These are phyloP conservation scores for Cnidoscolus chayamansa DNA, from an alignment of 441 rosid species.

Conservation along the genomic window DNA sequence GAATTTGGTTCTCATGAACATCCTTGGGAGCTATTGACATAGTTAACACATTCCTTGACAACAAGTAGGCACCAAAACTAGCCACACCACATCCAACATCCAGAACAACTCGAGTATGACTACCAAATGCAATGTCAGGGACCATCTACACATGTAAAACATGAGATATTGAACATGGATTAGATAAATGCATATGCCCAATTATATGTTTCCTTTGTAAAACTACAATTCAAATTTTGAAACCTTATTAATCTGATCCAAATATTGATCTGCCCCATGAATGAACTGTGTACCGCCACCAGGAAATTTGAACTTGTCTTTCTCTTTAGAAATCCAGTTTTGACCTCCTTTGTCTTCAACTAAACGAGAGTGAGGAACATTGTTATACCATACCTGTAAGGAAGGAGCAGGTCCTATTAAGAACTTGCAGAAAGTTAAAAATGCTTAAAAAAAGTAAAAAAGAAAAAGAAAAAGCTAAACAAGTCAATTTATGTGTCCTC, in stretches of 20 bases:
- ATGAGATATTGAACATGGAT: conserved; percentile 27
- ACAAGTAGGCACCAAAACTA: conserved; percentile 95
- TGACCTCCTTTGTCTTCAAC: conserved; percentile 98
- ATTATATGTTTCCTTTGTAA: neutral
- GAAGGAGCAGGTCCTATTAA: conserved; percentile 17
- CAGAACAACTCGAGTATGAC: conserved; percentile 61
- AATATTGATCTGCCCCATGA: conserved; percentile 88
- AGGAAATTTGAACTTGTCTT: conserved; percentile 88
- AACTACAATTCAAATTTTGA: neutral
- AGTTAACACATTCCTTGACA: conserved; percentile 67
- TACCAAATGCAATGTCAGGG: conserved; percentile 74
- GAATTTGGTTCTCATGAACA: conserved; percentile 98
- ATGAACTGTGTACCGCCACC: conserved; percentile 99
- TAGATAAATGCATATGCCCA: conserved; percentile 14
- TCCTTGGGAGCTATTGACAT: conserved; percentile 97
- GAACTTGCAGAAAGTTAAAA: too few species aligned
- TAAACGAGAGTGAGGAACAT: conserved; percentile 82
- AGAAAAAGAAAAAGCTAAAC: neutral
- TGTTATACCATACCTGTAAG: conserved; percentile 76
- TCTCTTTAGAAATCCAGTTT: conserved; percentile 74
- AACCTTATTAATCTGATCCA: conserved; percentile 86
- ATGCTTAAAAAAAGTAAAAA: conserved; percentile 2
- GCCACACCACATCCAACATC: conserved; percentile 99
- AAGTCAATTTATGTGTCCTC: neutral
- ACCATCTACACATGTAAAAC: conserved; percentile 58